Percentiles rank a stretch among this genome's conserved stretches.
phyloP scores from a whole-genome alignment of 2,329 filamentous ascomycete genomes.

The Knufia fluminis region DNA sequence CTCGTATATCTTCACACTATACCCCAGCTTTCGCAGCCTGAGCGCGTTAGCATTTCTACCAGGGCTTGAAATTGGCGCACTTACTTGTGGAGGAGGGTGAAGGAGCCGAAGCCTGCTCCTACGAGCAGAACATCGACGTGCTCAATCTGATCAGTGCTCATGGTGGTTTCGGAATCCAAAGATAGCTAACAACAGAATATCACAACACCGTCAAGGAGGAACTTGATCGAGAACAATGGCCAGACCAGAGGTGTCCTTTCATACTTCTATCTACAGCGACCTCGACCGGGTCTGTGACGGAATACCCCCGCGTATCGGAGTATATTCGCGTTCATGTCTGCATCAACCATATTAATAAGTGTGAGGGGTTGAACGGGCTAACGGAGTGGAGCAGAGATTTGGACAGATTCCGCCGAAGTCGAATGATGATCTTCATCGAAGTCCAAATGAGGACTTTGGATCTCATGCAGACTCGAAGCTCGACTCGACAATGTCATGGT shows the following conservation, averaged over 20 bases:
- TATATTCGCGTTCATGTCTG: neutral
- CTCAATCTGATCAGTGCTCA: constrained; percentile 15
- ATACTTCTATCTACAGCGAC: neutral
- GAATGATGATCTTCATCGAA: neutral
- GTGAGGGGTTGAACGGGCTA: constrained; percentile 15
- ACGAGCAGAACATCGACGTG: constrained; percentile 25
- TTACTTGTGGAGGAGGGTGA: constrained; percentile 38
- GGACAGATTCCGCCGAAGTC: neutral
- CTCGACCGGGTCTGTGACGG: neutral
- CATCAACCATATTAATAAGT: neutral
- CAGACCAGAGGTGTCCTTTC: neutral
- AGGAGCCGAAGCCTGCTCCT: constrained; percentile 32
- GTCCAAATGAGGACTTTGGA: neutral
- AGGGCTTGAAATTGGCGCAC: neutral
- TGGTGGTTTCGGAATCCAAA: constrained; percentile 1
- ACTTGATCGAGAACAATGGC: neutral
- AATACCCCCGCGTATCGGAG: neutral
- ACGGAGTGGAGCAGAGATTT: constrained; percentile 9
- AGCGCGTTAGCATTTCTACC: constrained; percentile 18
- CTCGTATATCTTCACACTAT: constrained; percentile 43
- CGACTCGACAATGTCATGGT: neutral
- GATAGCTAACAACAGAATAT: neutral
- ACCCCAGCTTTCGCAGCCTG: constrained; percentile 41
- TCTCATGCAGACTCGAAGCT: neutral
- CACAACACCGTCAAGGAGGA: neutral